Percentiles rank a stretch among this genome's conserved stretches.
Evolutionary conservation across 345 rosid genomes (phyloP).

Genomic region (Aethionema arabicum): DNA sequence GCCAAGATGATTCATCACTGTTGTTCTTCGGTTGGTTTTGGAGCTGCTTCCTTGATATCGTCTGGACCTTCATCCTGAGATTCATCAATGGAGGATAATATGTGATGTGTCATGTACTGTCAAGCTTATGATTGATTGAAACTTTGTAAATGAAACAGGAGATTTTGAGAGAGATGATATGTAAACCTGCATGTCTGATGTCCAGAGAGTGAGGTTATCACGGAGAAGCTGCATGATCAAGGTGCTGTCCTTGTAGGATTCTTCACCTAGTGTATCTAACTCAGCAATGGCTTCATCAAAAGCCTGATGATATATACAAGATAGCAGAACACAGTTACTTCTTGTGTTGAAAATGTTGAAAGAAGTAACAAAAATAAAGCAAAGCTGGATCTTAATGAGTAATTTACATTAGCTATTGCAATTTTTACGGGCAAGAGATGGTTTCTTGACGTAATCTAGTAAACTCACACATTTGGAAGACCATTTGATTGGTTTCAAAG

Average conservation of each 20-base stretch:
- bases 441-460: not conserved
- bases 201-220: slow-evolving; percentile 91
- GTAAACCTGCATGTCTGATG: slow-evolving; percentile 87
- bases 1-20: slow-evolving; percentile 36
- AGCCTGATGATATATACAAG: slow-evolving; percentile 46
- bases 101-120: not conserved
- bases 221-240: slow-evolving; percentile 92
- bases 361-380: not conserved
- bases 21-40: slow-evolving; percentile 60
- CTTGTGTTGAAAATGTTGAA: not conserved
- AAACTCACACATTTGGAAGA: not conserved
- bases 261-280: slow-evolving; percentile 85
- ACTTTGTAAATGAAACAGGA: not conserved
- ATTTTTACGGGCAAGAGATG: slow-evolving; percentile 1
- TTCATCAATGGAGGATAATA: not conserved
- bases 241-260: slow-evolving; percentile 90
- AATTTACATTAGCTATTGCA: not conserved
- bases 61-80: slow-evolving; percentile 76
- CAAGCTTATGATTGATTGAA: not conserved
- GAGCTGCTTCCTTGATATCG: slow-evolving; percentile 67
- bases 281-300: slow-evolving; percentile 88
- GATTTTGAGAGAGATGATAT: not conserved
- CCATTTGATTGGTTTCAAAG: not conserved
- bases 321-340: not conserved
- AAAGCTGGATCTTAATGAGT: not conserved